Evolutionary conservation across 176 grass and related monocot species (phyloP).

Genomic region (Olyra latifolia): DNA sequence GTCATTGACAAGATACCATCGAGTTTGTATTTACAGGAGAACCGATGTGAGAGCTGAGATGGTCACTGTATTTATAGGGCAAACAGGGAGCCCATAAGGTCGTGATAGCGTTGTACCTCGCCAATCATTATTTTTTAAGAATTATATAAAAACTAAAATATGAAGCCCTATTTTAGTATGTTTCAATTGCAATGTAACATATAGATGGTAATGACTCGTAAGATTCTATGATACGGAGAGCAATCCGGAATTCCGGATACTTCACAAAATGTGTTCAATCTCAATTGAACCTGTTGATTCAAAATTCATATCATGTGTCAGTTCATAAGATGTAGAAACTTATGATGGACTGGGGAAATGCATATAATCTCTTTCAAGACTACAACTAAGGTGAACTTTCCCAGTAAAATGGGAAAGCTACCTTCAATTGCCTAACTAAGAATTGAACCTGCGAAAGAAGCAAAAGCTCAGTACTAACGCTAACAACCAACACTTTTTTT

Average conservation of each 20-base stretch:
- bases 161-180: background rate
- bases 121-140: background rate
- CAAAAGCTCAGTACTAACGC: background rate
- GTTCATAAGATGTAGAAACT: too few species aligned
- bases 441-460: background rate
- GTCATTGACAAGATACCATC: too few species aligned
- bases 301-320: too few species aligned
- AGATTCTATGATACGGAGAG: too few species aligned
- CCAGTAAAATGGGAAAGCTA: background rate
- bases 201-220: background rate
- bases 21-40: background rate
- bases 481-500: background rate
- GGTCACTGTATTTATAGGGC: too few species aligned
- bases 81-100: background rate
- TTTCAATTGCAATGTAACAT: background rate
- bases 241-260: background rate
- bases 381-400: background rate
- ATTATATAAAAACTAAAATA: background rate
- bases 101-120: background rate
- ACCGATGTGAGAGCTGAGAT: background rate
- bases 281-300: too few species aligned
- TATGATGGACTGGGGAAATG: too few species aligned
- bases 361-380: background rate
- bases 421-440: background rate
- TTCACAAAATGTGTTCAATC: background rate